Evolutionary conservation across 2,329 filamentous ascomycete species (phyloP).

Genomic region (Xylaria sp.): DNA sequence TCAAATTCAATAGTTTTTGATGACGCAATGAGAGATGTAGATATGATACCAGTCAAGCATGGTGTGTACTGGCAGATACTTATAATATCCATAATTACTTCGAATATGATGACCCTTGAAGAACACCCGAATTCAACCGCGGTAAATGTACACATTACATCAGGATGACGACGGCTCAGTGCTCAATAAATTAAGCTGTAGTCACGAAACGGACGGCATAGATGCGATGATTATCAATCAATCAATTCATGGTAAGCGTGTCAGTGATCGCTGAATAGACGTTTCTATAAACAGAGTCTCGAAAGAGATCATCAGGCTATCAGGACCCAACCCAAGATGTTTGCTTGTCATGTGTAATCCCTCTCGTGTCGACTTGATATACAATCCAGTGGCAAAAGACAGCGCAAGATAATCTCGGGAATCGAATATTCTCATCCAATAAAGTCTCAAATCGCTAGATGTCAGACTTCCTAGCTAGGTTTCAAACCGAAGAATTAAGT

Average conservation of each 20-base stretch:
- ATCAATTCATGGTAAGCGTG: constrained; percentile 20
- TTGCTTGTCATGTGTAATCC: constrained; percentile 2
- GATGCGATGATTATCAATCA: constrained; percentile 3
- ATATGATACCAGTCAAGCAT: constrained; percentile 6
- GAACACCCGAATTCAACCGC: neutral
- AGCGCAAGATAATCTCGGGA: constrained; percentile 8
- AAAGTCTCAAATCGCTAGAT: neutral
- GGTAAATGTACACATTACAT: neutral
- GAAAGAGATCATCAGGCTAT: neutral
- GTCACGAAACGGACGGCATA: neutral
- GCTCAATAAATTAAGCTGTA: neutral
- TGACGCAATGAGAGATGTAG: constrained; percentile 25
- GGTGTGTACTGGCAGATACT: neutral
- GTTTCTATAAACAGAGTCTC: neutral
- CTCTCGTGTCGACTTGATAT: neutral
- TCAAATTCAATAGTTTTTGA: constrained; percentile 1
- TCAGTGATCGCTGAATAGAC: neutral
- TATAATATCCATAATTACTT: neutral
- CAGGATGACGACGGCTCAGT: too few species aligned
- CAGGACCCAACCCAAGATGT: neutral
- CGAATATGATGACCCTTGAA: neutral
- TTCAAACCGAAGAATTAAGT: constrained; percentile 15
- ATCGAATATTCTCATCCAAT: constrained; percentile 7
- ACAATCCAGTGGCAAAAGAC: constrained; percentile 2
- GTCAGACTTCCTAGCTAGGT: constrained; percentile 5